Conservation (phyloP, 1,284 basidiomycete species). For the Pseudozyma tsukubaensis region DNA sequence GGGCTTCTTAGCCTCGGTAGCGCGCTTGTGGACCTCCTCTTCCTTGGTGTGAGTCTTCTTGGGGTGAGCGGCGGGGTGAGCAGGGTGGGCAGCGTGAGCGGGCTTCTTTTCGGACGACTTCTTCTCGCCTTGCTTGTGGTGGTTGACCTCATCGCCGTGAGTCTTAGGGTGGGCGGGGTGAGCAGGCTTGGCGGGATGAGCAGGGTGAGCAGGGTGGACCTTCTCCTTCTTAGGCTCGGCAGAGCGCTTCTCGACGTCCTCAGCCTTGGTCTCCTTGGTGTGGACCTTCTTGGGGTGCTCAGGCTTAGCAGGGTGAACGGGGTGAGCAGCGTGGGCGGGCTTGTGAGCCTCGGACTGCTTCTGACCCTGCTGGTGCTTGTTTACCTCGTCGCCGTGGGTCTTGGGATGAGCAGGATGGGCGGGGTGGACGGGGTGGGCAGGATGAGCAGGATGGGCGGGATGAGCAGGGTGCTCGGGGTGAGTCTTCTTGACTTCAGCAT, state of each 20-base stretch:
- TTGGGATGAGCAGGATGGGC: conserved; percentile 5
- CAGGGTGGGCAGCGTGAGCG: conserved; percentile 15
- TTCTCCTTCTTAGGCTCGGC: conserved; percentile 9
- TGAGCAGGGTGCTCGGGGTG: conserved; percentile 1
- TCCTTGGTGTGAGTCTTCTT: conserved; percentile 5
- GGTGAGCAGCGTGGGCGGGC: conserved; percentile 3
- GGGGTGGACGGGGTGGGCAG: not conserved
- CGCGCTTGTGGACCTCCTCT: too few species aligned
- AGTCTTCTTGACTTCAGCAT: too few species aligned
- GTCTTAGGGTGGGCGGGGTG: conserved; percentile 1
- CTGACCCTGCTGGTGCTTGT: conserved; percentile 18
- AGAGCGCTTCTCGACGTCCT: conserved; percentile 2
- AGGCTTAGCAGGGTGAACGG: not conserved
- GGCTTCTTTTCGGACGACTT: conserved; percentile 22
- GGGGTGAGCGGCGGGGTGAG: conserved; percentile 20
- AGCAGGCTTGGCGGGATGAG: conserved; percentile 1
- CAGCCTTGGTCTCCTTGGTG: conserved; percentile 1
- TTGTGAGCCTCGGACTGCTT: conserved; percentile 16
- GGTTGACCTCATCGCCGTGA: conserved; percentile 3
- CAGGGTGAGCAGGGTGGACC: conserved; percentile 1
- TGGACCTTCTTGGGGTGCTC: not conserved
- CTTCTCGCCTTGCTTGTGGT: conserved; percentile 14
- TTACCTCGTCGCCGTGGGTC: conserved; percentile 5
- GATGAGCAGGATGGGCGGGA: conserved; percentile 5
- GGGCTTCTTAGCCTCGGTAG: too few species aligned